These are phyloP conservation scores for Alnus rubra DNA, from an alignment of 306 rosid genomes.

Conservation along the genomic window DNA sequence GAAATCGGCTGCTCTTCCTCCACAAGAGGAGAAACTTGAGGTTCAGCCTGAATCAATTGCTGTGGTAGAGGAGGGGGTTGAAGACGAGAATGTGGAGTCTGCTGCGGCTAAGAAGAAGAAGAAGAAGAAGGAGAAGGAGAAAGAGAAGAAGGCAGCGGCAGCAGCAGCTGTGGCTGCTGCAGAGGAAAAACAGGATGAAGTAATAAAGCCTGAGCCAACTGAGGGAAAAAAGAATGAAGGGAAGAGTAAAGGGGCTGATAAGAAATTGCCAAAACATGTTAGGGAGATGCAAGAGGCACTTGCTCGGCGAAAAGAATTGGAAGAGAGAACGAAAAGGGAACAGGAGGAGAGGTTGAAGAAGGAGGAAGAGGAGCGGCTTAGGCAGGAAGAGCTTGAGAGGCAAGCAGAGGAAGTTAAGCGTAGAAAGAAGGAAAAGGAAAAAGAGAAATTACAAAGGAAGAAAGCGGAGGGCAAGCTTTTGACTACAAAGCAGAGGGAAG, in stretches of 20 bases:
- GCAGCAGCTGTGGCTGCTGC: constrained; percentile 56
- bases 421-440: constrained; percentile 82
- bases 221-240: constrained; percentile 72
- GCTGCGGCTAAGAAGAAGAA: constrained; percentile 98
- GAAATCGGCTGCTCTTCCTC: constrained; percentile 45
- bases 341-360: constrained; percentile 85
- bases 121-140: constrained; percentile 82
- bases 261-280: constrained; percentile 96
- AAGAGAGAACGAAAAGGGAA: constrained; percentile 76
- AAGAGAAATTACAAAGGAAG: constrained; percentile 66
- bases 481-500: constrained; percentile 85
- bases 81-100: constrained; percentile 76
- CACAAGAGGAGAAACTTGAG: constrained; percentile 54
- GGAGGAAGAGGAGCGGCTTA: constrained; percentile 82
- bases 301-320: constrained; percentile 83
- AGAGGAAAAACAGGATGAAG: constrained; percentile 42
- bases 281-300: constrained; percentile 98
- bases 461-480: constrained; percentile 74
- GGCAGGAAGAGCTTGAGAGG: constrained; percentile 79
- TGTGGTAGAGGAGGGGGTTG: constrained; percentile 60
- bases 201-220: constrained; percentile 36
- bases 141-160: constrained; percentile 73
- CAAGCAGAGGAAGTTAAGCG: constrained; percentile 85
- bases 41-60: constrained; percentile 50
- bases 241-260: constrained; percentile 73